phyloP scores from a whole-genome alignment of 2,329 filamentous ascomycete genomes.

The Tolypocladium ovalisporum region DNA sequence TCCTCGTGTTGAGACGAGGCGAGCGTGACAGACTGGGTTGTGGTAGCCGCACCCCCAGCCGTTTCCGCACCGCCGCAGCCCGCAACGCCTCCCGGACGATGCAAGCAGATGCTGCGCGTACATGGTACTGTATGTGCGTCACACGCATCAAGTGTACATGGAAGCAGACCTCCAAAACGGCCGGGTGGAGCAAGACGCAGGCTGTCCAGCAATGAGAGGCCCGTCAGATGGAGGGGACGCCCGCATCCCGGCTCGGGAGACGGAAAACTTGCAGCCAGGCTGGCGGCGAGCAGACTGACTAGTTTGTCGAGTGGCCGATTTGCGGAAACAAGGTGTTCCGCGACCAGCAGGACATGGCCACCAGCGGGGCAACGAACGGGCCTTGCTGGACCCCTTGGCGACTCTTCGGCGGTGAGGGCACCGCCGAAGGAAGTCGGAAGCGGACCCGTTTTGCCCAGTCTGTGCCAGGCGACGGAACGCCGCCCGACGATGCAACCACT shows the following conservation, averaged over 20 bases:
- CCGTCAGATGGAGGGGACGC: background rate
- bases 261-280: background rate
- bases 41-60: background rate
- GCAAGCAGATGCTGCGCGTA: background rate
- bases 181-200: background rate
- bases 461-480: background rate
- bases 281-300: background rate
- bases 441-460: background rate
- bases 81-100: background rate
- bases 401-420: too few species aligned
- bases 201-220: background rate
- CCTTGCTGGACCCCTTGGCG: background rate
- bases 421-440: background rate
- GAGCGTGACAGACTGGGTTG: background rate
- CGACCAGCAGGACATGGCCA: background rate
- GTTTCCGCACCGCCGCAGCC: background rate
- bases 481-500: background rate
- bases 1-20: constrained; percentile 1
- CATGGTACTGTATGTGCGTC: background rate
- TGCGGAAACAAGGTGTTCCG: background rate
- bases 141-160: background rate
- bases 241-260: background rate
- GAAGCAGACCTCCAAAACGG: background rate
- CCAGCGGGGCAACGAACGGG: background rate
- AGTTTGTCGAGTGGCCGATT: background rate